Conservation (phyloP, 371 early-diverging fungal genomes). For the Mortierella sp. region DNA sequence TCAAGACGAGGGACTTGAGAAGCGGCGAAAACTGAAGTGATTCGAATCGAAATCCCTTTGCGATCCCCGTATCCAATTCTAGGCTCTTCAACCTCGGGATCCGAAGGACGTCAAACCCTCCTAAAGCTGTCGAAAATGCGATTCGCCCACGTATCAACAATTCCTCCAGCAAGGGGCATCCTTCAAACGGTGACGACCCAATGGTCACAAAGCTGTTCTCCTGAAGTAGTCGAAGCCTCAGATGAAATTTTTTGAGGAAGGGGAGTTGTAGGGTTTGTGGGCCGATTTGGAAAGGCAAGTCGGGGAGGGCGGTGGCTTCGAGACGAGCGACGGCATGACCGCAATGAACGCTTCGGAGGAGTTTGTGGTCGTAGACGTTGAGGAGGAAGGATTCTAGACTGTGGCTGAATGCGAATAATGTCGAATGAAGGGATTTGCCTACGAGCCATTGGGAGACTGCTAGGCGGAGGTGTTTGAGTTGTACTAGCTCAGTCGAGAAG, state of each 20-base stretch:
- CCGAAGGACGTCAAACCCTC: not conserved
- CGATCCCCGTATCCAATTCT: not conserved
- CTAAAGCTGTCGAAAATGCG: not conserved
- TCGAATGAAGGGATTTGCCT: conserved; percentile 8
- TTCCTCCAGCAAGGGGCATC: conserved; percentile 22
- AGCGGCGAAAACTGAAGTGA: conserved; percentile 14
- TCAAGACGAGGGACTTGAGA: conserved; percentile 15
- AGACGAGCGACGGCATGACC: not conserved
- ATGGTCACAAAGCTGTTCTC: not conserved
- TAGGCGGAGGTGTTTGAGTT: conserved; percentile 6
- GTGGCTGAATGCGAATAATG: conserved; percentile 20
- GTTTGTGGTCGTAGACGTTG: conserved; percentile 19
- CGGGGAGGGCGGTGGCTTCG: not conserved
- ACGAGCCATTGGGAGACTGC: conserved; percentile 20
- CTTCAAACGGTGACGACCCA: conserved; percentile 22
- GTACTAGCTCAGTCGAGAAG: not conserved
- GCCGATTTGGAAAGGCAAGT: conserved; percentile 11
- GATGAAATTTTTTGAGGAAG: conserved; percentile 10
- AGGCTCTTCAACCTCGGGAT: conserved; percentile 12
- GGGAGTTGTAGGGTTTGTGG: not conserved
- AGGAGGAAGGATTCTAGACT: conserved; percentile 22
- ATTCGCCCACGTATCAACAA: conserved; percentile 3
- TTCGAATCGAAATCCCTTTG: not conserved
- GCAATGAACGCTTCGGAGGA: conserved; percentile 8
- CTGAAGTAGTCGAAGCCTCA: not conserved